Evolutionary conservation across 768 basidiomycete genomes (phyloP).

Genomic region (Serendipita sp.): DNA sequence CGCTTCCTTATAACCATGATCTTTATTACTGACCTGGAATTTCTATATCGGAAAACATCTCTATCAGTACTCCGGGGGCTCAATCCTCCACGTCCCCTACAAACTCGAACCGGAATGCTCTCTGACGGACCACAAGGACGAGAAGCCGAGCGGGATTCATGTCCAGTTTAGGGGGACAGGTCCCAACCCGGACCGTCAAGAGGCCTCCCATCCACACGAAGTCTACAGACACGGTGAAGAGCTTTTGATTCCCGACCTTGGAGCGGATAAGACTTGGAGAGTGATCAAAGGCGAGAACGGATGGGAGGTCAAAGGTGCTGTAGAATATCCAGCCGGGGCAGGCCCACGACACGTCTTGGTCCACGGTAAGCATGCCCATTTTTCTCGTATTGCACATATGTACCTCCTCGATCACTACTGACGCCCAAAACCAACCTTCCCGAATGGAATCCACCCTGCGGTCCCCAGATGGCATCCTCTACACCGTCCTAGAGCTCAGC

Average conservation of each 20-base stretch:
- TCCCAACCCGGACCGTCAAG: slow-evolving; percentile 51
- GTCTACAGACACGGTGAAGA: slow-evolving; percentile 38
- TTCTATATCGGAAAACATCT: not conserved
- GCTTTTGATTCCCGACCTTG: slow-evolving; percentile 60
- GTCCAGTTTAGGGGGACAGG: slow-evolving; percentile 39
- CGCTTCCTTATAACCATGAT: slow-evolving; percentile 15
- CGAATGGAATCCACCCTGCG: not conserved
- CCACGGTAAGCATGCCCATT: slow-evolving; percentile 30
- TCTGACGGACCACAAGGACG: slow-evolving; percentile 4
- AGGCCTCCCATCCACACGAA: slow-evolving; percentile 64
- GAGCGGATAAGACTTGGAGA: slow-evolving; percentile 50
- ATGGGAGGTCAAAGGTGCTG: slow-evolving; percentile 35
- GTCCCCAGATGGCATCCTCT: slow-evolving; percentile 39
- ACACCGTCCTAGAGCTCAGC: slow-evolving; percentile 51
- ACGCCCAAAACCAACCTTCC: not conserved
- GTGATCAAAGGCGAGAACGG: slow-evolving; percentile 30
- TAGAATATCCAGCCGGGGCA: slow-evolving; percentile 37
- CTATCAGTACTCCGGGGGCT: not conserved
- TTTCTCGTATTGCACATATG: not conserved
- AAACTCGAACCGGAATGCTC: slow-evolving; percentile 11
- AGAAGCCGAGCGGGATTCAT: not conserved
- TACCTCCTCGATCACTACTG: too few species aligned
- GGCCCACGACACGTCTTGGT: slow-evolving; percentile 59
- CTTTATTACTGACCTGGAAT: not conserved
- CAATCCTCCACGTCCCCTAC: slow-evolving; percentile 7